Conservation (phyloP, 208 protist species). For the Acanthamoeba sp. region DNA sequence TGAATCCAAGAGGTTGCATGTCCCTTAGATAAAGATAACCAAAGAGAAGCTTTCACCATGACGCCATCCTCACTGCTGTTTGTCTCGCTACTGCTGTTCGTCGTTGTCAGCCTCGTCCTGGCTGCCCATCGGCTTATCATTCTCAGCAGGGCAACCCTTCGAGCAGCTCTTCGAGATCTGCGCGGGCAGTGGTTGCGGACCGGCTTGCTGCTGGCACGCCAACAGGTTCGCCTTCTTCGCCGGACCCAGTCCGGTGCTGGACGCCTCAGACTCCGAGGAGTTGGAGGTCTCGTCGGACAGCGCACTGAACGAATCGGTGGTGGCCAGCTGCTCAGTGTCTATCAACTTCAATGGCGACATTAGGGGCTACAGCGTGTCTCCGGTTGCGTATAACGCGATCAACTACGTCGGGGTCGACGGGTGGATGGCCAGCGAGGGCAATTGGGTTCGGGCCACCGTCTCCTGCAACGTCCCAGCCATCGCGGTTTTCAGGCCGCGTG, state of each 20-base stretch:
- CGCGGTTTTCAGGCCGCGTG: not conserved
- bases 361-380: not conserved
- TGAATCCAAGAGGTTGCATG: too few species aligned
- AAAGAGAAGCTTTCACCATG: too few species aligned
- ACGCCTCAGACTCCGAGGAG: too few species aligned
- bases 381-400: not conserved
- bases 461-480: not conserved
- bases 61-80: too few species aligned
- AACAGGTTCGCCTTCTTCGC: not conserved
- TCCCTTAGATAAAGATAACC: too few species aligned
- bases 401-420: not conserved
- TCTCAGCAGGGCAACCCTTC: too few species aligned
- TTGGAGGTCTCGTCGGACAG: too few species aligned
- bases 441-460: not conserved
- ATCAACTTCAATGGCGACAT: not conserved
- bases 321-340: not conserved
- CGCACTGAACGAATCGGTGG: too few species aligned
- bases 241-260: not conserved
- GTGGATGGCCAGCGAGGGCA: not conserved
- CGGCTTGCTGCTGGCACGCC: constrained; percentile 15
- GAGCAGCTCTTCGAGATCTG: not conserved
- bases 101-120: too few species aligned
- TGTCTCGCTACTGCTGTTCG: too few species aligned
- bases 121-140: too few species aligned
- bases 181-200: not conserved